Percentiles rank a stretch among this genome's conserved stretches.
Evolutionary conservation across 768 basidiomycete species (phyloP).

Genomic region (Lyophyllum decastes): DNA sequence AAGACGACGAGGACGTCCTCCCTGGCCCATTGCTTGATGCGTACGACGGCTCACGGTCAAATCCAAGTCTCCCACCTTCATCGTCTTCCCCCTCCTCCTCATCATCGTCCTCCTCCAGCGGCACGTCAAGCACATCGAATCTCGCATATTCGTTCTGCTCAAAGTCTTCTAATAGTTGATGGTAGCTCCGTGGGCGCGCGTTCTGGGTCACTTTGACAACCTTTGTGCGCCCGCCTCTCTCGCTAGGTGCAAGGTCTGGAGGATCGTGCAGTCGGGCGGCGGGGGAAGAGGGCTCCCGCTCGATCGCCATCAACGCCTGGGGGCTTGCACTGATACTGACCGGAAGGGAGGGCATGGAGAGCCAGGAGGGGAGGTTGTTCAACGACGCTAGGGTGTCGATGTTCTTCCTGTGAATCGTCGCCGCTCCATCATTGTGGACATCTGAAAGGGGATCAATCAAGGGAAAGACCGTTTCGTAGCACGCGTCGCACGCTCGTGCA

Average conservation of each 20-base stretch:
- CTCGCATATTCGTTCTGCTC: constrained; percentile 30
- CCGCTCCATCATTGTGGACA: constrained; percentile 2
- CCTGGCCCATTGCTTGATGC: constrained; percentile 9
- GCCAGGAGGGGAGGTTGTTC: constrained; percentile 51
- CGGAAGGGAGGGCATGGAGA: constrained; percentile 59
- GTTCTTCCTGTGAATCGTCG: constrained; percentile 14
- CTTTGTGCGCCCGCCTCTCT: constrained; percentile 26
- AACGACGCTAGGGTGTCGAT: constrained; percentile 50
- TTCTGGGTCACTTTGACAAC: constrained; percentile 31
- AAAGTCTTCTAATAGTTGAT: constrained; percentile 70
- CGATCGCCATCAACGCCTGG: constrained; percentile 52
- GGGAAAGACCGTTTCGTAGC: constrained; percentile 87
- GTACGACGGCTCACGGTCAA: background rate
- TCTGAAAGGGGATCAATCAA: constrained; percentile 38
- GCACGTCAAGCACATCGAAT: constrained; percentile 13
- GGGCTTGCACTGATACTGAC: constrained; percentile 32
- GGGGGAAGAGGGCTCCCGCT: constrained; percentile 23
- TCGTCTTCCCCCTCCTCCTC: constrained; percentile 3
- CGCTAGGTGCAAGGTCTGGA: constrained; percentile 14
- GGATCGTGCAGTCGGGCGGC: constrained; percentile 12
- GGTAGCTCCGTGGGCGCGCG: constrained; percentile 61
- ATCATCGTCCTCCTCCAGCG: constrained; percentile 14
- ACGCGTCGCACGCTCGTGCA: constrained; percentile 82
- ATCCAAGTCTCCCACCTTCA: background rate
- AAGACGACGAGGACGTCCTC: constrained; percentile 23